phyloP scores from a whole-genome alignment of 1,284 basidiomycete species.

The Flammula alnicola region DNA sequence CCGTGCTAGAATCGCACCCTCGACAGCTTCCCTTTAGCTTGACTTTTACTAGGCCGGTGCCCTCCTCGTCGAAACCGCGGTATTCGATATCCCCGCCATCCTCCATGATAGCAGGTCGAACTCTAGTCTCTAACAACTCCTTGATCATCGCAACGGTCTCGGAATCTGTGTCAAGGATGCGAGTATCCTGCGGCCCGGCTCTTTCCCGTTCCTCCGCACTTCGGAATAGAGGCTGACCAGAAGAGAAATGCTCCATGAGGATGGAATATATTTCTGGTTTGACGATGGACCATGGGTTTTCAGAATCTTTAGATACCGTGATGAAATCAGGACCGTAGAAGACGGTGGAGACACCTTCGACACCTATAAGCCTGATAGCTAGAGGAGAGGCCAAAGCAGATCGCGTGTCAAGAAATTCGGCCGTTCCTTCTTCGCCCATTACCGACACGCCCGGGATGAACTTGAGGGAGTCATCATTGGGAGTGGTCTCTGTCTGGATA shows the following conservation, averaged over 20 bases:
- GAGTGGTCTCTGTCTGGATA: constrained; percentile 96
- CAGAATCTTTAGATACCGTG: constrained; percentile 91
- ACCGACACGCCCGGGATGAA: constrained; percentile 95
- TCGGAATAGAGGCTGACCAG: constrained; percentile 85
- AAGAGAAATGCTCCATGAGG: constrained; percentile 97
- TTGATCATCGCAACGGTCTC: constrained; percentile 99
- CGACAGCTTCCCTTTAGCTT: constrained; percentile 97
- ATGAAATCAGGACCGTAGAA: constrained; percentile 99
- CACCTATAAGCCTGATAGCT: constrained; percentile 90
- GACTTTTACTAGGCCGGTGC: constrained; percentile 73
- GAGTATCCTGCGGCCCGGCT: constrained; percentile 93
- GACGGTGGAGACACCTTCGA: constrained; percentile 87
- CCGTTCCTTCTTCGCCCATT: constrained; percentile 80
- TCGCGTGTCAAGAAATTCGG: constrained; percentile 93
- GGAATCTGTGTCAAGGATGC: constrained; percentile 94
- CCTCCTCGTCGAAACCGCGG: constrained; percentile 71
- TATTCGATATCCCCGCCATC: constrained; percentile 92
- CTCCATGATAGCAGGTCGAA: constrained; percentile 96
- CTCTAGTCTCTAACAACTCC: constrained; percentile 93
- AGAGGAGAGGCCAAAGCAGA: constrained; percentile 87
- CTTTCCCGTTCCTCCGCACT: constrained; percentile 76
- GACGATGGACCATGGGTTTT: constrained; percentile 85
- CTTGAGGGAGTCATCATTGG: constrained; percentile 97
- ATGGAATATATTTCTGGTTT: constrained; percentile 99
- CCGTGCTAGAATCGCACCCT: constrained; percentile 91